phyloP scores from a whole-genome alignment of 2,329 filamentous ascomycete genomes.

The Monilinia fructicola region DNA sequence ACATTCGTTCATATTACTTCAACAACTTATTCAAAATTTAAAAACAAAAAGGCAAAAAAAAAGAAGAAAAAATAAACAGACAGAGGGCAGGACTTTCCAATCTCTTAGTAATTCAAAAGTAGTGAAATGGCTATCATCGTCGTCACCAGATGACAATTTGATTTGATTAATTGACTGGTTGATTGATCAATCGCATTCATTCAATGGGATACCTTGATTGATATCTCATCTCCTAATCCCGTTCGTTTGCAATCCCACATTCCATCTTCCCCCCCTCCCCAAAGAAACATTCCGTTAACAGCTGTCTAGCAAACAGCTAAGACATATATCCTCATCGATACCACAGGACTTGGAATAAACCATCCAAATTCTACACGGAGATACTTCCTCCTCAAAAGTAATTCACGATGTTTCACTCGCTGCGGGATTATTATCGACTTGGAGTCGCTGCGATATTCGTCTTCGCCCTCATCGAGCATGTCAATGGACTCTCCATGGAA shows the following conservation, averaged over 20 bases:
- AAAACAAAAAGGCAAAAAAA: too few relatives aligned
- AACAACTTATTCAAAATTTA: not conserved
- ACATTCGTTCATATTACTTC: constrained; percentile 10
- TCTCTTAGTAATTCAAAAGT: constrained; percentile 2
- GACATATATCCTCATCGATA: constrained; percentile 19
- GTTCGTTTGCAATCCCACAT: constrained; percentile 24
- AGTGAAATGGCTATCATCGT: constrained; percentile 17
- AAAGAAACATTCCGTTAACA: constrained; percentile 19
- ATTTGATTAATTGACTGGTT: constrained; percentile 12
- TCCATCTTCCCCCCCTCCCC: constrained; percentile 25
- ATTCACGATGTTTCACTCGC: constrained; percentile 27
- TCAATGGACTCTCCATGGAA: constrained; percentile 26
- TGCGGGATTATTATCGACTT: constrained; percentile 30
- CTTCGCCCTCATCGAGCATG: constrained; percentile 24
- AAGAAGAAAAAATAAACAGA: too few relatives aligned
- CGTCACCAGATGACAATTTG: constrained; percentile 7
- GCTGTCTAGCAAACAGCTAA: constrained; percentile 21
- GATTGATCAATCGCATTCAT: constrained; percentile 22
- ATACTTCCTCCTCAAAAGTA: constrained; percentile 15
- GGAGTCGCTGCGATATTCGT: constrained; percentile 31
- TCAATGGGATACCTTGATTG: constrained; percentile 38
- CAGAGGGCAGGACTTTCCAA: constrained; percentile 14
- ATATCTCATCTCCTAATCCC: constrained; percentile 29
- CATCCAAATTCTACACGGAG: constrained; percentile 11
- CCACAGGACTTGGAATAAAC: constrained; percentile 8